phyloP scores from a whole-genome alignment of 2,329 filamentous ascomycete species.

The Colletotrichum tofieldiae region DNA sequence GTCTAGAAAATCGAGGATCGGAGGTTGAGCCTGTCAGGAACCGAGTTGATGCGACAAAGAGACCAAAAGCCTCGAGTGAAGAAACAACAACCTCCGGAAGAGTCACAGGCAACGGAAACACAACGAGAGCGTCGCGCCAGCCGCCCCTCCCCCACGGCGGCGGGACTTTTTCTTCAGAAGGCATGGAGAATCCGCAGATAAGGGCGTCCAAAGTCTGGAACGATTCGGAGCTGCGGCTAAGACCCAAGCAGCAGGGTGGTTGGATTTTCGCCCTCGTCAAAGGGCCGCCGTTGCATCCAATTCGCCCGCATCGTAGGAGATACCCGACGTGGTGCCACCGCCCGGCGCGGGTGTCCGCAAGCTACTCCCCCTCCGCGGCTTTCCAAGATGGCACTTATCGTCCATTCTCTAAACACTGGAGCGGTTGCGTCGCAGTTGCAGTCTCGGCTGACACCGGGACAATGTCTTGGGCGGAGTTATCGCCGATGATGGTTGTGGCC shows the following conservation, averaged over 20 bases:
- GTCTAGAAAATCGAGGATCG: background rate
- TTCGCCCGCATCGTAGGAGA: slow-evolving; percentile 27
- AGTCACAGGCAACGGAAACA: background rate
- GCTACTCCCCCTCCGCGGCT: too few relatives aligned
- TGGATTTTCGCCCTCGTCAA: slow-evolving; percentile 7
- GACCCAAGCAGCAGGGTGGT: slow-evolving; percentile 1
- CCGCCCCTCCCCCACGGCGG: slow-evolving; percentile 3
- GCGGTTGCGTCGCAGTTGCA: slow-evolving; percentile 6
- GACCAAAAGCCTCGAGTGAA: background rate
- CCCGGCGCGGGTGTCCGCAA: background rate
- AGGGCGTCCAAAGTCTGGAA: slow-evolving; percentile 23
- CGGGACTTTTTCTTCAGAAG: slow-evolving; percentile 2
- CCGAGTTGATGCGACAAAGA: slow-evolving; percentile 10
- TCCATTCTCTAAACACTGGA: background rate
- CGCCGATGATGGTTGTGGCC: background rate
- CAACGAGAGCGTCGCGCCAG: background rate
- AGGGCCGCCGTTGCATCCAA: slow-evolving; percentile 2
- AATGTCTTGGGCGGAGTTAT: background rate
- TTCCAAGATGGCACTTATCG: background rate
- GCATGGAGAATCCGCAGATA: slow-evolving; percentile 23
- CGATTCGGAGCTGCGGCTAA: slow-evolving; percentile 28
- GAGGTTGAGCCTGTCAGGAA: background rate
- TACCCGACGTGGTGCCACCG: slow-evolving; percentile 36
- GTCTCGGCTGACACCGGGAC: slow-evolving; percentile 1
- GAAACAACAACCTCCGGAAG: slow-evolving; percentile 8